A percentile compares a stretch with the other conserved stretches of the same genome.
These are phyloP conservation scores for Entoloma clypeatum DNA, from an alignment of 1,284 basidiomycete species.

Conservation along the genomic window DNA sequence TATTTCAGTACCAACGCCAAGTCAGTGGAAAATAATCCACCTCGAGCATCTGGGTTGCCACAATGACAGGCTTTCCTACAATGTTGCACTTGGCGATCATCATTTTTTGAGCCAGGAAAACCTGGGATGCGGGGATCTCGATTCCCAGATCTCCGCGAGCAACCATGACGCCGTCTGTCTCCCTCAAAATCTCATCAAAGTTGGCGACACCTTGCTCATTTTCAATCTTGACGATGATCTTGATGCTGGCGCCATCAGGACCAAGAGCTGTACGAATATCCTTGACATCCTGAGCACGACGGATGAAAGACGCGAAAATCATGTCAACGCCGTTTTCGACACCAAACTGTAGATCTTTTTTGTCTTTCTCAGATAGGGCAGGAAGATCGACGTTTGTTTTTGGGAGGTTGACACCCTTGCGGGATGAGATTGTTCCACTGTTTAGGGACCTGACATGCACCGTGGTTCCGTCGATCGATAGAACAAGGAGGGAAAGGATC, in stretches of 20 bases:
- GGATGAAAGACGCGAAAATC: constrained; percentile 98
- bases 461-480: constrained; percentile 78
- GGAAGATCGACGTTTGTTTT: constrained; percentile 98
- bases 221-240: constrained; percentile 98
- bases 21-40: constrained; percentile 32
- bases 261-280: constrained; percentile 91
- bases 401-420: constrained; percentile 99
- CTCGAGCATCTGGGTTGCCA: constrained; percentile 99
- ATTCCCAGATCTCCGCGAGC: constrained; percentile 98
- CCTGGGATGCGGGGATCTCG: constrained; percentile 96
- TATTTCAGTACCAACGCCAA: constrained; percentile 11
- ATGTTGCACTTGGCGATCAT: constrained; percentile 99
- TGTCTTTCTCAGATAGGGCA: constrained; percentile 97
- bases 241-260: constrained; percentile 88
- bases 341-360: constrained; percentile 91
- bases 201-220: constrained; percentile 97
- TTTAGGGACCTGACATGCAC: constrained; percentile 90
- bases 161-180: constrained; percentile 97
- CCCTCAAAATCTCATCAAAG: constrained; percentile 95
- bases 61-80: constrained; percentile 95
- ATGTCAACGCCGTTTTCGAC: constrained; percentile 98
- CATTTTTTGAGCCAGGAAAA: constrained; percentile 99
- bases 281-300: constrained; percentile 85
- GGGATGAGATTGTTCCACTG: constrained; percentile 90
- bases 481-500: constrained; percentile 91